Base-by-base conservation (phyloP, 768 basidiomycete genomes). In the Pleurotus citrinopileatus region DNA sequence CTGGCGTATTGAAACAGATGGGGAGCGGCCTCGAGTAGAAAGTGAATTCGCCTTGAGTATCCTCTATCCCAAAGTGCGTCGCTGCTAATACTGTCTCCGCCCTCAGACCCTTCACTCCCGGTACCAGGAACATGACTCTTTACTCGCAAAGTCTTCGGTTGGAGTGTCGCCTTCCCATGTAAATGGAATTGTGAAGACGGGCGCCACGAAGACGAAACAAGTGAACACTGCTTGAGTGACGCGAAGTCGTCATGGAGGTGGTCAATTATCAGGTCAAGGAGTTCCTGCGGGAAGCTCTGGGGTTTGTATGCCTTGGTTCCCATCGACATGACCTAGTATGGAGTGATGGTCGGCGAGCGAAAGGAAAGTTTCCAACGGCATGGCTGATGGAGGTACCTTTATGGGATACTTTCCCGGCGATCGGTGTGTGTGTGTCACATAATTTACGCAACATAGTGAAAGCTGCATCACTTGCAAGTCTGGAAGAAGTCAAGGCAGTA, bases 191-290 rank as follows among this genome's bases (percentile, higher is more conserved):
- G 65, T 60, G 32, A 46, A 54, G 42, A 65, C 56, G 60, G 38
- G 10, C 57, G 22, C 60, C 57, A 65, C 44, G 58, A 38, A 38
- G 57, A 60, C 25, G 52, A 58, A 4, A 61, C 55, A 2, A 57
- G 50, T 27, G 50, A 56, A 42, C 63, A 64, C 1, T 43, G 17
- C 9, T 43, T 15, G 20, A 64, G 55, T 7, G 59, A 26, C 15
- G 13, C 17, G 19, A 55, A 42, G 17, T 62, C 60, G 29, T 60
- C 43, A 17, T 53, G 57, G n/a, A 62, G n/a, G 42, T 61, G 56
- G 55, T 60, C 63, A 28, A 64, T 61, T 52, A 60, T 54, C 12
- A 54, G 32, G 48, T 62, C 63, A 9, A 55, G 25, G 19, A 64
- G 56, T 17, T 64, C 63, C 22, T 46, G 25, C 15, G 63, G 63